Base-by-base conservation (phyloP, 768 basidiomycete species). In the Gloeophyllum trabeum region DNA sequence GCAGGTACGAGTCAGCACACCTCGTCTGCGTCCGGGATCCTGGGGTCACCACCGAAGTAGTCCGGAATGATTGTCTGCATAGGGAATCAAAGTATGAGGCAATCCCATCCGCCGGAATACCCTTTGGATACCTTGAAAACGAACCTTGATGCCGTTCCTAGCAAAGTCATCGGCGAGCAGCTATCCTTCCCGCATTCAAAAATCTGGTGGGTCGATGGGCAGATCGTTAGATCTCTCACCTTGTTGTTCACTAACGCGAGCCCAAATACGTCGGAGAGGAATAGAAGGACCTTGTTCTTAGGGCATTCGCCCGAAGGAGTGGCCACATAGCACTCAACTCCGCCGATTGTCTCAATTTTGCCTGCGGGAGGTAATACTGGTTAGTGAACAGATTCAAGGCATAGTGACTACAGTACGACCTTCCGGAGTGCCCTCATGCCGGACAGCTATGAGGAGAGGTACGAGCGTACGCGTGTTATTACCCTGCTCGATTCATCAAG, bases 291-390 rank as follows among this genome's bases (percentile, higher is more conserved):
- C 41, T 62, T 61, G 32, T 60, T 56, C 47, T 60, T 60, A 24
- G 57, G 45, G 37, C 64, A 60, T 14, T 61, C 56, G 32, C 43
- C 48, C 4, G 52, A 48, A 14, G 70, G 68, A 1, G 65, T 65
- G 13, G 61, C 58, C 35, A 69, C 61, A 42, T 72, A 72, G 46
- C 58, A 61, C 23, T 59, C 50, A 26, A 66, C 50, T 5, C 66
- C 69, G 5, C 54, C 61, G 37, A 70, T 61, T 36, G 52, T 45
- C 47, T 63, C 56, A 39, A 58, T 49, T 44, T 56, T 58, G 46
- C 66, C 67, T 65, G 40, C 24, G 40, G 10, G 23, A n/a, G 16
- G 21, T 14, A 5, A 12, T 14, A 23, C 3, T 14, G 7, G 13
- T 24, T 14, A 23, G 26, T 47, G 22, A 23, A 13, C 24, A 18